Evolutionary conservation across 805 yeast genomes (phyloP), one percentile per base, ranked within the genome.

Genomic region (Teunomyces panamensis): DNA sequence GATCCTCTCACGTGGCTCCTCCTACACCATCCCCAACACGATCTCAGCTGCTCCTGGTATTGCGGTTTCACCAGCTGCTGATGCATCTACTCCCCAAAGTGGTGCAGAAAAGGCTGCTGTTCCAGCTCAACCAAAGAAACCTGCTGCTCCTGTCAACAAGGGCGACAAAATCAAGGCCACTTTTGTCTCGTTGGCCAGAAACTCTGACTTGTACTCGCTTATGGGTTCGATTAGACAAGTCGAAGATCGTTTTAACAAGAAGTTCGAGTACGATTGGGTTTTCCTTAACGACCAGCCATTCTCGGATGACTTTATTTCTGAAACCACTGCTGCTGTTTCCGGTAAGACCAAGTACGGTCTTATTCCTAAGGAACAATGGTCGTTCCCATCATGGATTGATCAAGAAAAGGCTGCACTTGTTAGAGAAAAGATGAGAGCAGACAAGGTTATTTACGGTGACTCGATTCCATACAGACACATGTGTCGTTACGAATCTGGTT

Each of bases 401-500:
- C 74, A 75, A 52, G 81, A 79, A 37, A 83, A 82, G 67, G 96
- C 96, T 17, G 83, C 80, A 1, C 58, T 66, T 24, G 76, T 79
- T 33, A 78, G 96, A 56, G 75, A 77, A 51, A 67, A 74, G 44
- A 80, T 87, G 89, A 65, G 63, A 13, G 71, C 63, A 39, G 64
- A 75, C 54, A 63, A 78, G 55, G 79, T 86, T 54, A 84, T 87
- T 47, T 89, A 88, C 64, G 96, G 95, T 46, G 85, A 75, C 48
- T 75, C 85, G 10, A 83, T 79, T 52, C 76, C 90, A 13, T 89
- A 89, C 69, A 81, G 96, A 71, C 95, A 89, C 67, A 89, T 89
- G 97, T 89, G 97, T 66, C 79, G 97, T 62, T 90, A 77, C 62
- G 95, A 89, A 67, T 85, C 94, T 11, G 97, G 97, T 0, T 87